Base-by-base conservation (phyloP, 306 rosid genomes). In the Cyclanthera cordifolia region DNA sequence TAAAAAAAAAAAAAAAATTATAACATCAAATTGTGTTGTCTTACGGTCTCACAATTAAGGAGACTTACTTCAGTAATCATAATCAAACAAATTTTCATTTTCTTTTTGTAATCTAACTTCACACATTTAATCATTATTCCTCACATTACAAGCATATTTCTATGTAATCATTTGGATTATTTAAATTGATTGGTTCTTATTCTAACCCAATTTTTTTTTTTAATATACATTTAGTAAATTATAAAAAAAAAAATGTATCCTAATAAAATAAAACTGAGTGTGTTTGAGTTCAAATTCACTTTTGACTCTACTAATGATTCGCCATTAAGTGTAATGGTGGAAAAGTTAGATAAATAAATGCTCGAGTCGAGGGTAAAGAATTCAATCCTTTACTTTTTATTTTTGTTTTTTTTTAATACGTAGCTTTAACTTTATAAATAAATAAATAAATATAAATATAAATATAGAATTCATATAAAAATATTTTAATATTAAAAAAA, bases 141-240 rank as follows among this genome's bases (percentile, higher is more conserved):
- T 64, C 69, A 64, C 69, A 63, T 63, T 63, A 19, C 41, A 19
- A 41, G 21, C 53, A 64, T 53, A 41, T 64, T 64, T 64, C 20
- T 41, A 4, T 41, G 52, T 64, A 41, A 64, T 64, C 34, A 64
- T 64, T 21, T 17, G 43, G 20, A 64, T 64, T 43, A 43, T 39
- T 20, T 20, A 0, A 63, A 63, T 32, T 17, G 1, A 60, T 60
- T 34, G 19, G 9, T 34, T 60, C 4, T 32, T 9, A 32, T n/a
- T 59, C 47, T 28, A 34, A n/a, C 67, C 11, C 12, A 45, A 34
- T 60, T 16, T 58, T 56, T 56, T n/a, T n/a, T n/a, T n/a, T n/a
- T n/a, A n/a, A n/a, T n/a, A n/a, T n/a, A n/a, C n/a, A n/a, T n/a
- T n/a, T n/a, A n/a, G n/a, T n/a, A n/a, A n/a, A n/a, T n/a, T n/a